Conservation (phyloP, 108 stramenopile genomes). For the Fistulifera solaris region DNA sequence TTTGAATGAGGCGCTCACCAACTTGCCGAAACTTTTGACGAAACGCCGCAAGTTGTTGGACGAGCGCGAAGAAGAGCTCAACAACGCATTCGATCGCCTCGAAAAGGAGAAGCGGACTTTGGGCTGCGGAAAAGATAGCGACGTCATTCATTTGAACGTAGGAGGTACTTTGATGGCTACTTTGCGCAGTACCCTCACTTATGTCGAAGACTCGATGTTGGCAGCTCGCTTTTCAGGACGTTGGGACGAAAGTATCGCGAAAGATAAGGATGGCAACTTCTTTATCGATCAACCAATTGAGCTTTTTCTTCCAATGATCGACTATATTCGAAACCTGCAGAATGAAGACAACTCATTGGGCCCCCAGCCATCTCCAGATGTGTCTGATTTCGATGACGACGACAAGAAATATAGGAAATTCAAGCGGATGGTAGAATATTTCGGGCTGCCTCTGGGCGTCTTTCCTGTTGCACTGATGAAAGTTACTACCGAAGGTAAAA, state of each 20-base stretch:
- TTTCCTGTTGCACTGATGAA: no score
- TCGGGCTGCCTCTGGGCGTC: slow-evolving; percentile 9
- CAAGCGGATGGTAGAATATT: slow-evolving; percentile 22
- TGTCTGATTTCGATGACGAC: background rate
- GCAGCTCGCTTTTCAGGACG: slow-evolving; percentile 5
- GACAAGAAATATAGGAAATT: background rate
- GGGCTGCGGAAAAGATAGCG: background rate
- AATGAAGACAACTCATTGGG: background rate
- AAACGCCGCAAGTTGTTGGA: background rate
- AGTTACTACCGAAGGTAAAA: no score
- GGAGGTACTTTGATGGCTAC: slow-evolving; percentile 1
- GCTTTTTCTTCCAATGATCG: slow-evolving; percentile 35
- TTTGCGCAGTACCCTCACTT: background rate
- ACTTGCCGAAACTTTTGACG: no score
- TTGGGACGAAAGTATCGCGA: slow-evolving; percentile 5
- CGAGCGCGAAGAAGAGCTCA: slow-evolving; percentile 1
- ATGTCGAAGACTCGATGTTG: background rate
- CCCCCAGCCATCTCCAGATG: background rate
- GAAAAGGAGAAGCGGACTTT: background rate
- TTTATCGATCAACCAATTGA: slow-evolving; percentile 47
- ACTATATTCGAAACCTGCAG: slow-evolving; percentile 24
- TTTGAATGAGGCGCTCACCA: no score
- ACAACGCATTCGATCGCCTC: background rate
- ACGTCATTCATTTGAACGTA: background rate
- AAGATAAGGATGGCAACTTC: slow-evolving; percentile 28